These are phyloP conservation scores for Fistulinella staudtii DNA, from an alignment of 1,284 basidiomycete genomes.

Conservation along the genomic window DNA sequence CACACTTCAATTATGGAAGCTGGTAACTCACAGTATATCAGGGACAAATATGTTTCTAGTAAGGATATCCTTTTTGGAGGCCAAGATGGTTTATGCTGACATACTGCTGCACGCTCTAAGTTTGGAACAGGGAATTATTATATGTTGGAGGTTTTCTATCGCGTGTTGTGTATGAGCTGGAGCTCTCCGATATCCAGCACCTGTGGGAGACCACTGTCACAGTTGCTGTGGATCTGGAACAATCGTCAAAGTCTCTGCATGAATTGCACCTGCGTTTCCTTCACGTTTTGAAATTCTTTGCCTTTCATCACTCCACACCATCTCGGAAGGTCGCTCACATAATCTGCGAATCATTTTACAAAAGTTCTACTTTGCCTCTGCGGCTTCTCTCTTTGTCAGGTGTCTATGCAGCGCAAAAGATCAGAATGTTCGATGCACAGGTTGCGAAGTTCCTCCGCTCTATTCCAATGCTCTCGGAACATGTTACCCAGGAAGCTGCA, in stretches of 20 bases:
- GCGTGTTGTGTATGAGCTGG: slow-evolving; percentile 82
- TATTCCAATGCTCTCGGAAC: slow-evolving; percentile 70
- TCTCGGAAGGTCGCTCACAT: slow-evolving; percentile 69
- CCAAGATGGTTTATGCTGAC: not conserved
- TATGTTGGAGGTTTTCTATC: slow-evolving; percentile 79
- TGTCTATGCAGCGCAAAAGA: slow-evolving; percentile 59
- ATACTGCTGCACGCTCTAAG: slow-evolving; percentile 23
- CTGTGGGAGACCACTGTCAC: slow-evolving; percentile 41
- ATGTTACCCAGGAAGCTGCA: slow-evolving; percentile 54
- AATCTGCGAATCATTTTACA: slow-evolving; percentile 80
- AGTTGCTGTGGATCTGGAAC: slow-evolving; percentile 8
- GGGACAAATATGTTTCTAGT: not conserved
- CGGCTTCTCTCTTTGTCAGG: slow-evolving; percentile 80
- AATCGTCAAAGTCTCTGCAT: slow-evolving; percentile 34
- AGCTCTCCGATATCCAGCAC: slow-evolving; percentile 56
- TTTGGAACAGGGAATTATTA: slow-evolving; percentile 85
- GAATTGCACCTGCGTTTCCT: slow-evolving; percentile 60
- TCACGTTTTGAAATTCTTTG: slow-evolving; percentile 86
- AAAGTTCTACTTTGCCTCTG: slow-evolving; percentile 50
- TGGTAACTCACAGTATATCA: not conserved
- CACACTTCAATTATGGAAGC: not conserved
- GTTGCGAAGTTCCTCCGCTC: slow-evolving; percentile 75
- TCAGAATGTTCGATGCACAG: slow-evolving; percentile 74
- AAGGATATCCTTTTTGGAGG: not conserved
- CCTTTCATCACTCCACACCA: slow-evolving; percentile 81